Percentiles rank a stretch among this genome's conserved stretches.
Conservation (phyloP, 345 rosid genomes). For the Tarenaya hassleriana region DNA sequence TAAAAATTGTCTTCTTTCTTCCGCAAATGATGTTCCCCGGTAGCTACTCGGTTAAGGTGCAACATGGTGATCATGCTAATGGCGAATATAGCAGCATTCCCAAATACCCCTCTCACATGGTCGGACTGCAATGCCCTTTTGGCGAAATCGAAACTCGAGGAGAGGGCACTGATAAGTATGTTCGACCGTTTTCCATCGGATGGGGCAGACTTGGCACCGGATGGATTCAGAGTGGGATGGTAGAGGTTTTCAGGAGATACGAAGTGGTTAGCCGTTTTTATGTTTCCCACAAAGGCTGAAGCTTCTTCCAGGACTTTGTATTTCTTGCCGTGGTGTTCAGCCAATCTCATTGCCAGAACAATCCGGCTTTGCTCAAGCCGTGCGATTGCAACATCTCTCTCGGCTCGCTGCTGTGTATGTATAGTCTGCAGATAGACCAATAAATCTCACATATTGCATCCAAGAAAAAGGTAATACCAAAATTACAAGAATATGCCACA, state of each 20-base stretch:
- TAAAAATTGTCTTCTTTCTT: conserved; percentile 36
- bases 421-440: conserved; percentile 44
- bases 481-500: background rate
- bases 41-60: conserved; percentile 53
- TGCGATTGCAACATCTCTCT: conserved; percentile 84
- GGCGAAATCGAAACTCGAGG: conserved; percentile 53
- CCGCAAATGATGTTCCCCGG: conserved; percentile 29
- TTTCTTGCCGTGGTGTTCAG: conserved; percentile 78
- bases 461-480: background rate
- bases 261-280: conserved; percentile 37
- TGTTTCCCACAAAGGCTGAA: conserved; percentile 71
- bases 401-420: conserved; percentile 76
- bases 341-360: conserved; percentile 76
- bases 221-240: conserved; percentile 30
- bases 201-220: conserved; percentile 28
- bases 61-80: conserved; percentile 72
- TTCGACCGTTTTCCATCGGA: conserved; percentile 32
- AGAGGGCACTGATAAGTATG: conserved; percentile 35
- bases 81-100: conserved; percentile 74
- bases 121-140: conserved; percentile 52
- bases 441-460: background rate
- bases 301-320: conserved; percentile 89
- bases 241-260: conserved; percentile 58
- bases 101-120: conserved; percentile 57
- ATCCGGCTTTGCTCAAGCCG: conserved; percentile 84